A percentile compares a stretch with the other conserved stretches of the same genome.
phyloP scores from a whole-genome alignment of 225 moss, liverwort and hornwort genomes.

The Antitrichia curtipendula region DNA sequence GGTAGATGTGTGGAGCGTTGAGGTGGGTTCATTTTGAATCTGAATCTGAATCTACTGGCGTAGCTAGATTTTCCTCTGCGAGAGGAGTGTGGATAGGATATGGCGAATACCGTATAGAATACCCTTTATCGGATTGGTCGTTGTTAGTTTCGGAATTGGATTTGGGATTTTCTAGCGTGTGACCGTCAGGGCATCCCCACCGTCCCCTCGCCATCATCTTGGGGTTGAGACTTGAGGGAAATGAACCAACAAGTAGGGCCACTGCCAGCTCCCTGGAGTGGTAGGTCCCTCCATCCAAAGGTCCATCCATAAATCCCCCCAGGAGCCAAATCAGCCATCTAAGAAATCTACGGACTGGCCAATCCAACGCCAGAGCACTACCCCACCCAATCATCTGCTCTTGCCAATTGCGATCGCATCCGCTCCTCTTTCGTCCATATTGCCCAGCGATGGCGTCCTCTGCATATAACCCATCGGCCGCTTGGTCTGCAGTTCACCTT shows the following conservation, averaged over 20 bases:
- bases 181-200: not conserved
- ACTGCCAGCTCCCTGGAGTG: too few species aligned
- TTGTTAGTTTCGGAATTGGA: too few species aligned
- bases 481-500: accelerated
- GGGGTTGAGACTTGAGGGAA: too few species aligned
- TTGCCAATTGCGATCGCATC: not conserved
- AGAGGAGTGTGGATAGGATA: constrained; percentile 1
- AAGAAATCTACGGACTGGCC: not conserved
- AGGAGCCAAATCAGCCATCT: not conserved
- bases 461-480: not conserved
- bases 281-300: not conserved
- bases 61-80: not conserved
- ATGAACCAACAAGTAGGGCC: too few species aligned
- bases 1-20: not conserved
- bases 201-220: not conserved
- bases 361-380: not conserved
- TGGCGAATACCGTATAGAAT: not conserved
- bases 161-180: not conserved
- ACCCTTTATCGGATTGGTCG: not conserved
- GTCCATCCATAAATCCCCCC: not conserved
- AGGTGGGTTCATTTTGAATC: not conserved
- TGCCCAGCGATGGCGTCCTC: not conserved
- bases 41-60: not conserved
- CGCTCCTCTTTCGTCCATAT: too few species aligned
- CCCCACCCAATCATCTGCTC: not conserved